Base-by-base conservation (phyloP, 116 monocot species). In the Papilionanthe hybrid region DNA sequence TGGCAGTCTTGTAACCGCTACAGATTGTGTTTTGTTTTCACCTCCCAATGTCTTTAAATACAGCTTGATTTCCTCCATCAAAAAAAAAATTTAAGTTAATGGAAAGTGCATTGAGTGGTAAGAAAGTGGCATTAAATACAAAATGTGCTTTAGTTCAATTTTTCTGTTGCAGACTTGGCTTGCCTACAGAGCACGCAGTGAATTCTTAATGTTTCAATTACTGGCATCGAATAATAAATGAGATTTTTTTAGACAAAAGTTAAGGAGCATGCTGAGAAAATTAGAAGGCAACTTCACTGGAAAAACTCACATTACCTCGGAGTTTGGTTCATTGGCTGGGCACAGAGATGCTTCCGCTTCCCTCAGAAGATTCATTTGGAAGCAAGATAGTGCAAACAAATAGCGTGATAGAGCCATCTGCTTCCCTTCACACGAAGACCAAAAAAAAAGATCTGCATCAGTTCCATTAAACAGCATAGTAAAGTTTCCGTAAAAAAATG, bases 311-410 rank as follows among this genome's bases (percentile, higher is more conserved):
- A 77, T 55, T 91, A 94, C 97, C 94, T 98, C 98, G 9, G 90
- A 41, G 81, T 87, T 98, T 45, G 90, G 87, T 48, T 94, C 93
- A 85, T 86, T 90, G 25, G 84, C 68, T 13, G 92, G 88, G 79
- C 88, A 91, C 66, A 97, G 60, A 47, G 93, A 90, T 71, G 78
- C 75, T 85, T 94, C 98, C 41, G 94, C 98, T 84, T 98, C 98
- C 60, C 83, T 87, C 42, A 98, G 83, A 45, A 98, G 95, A 85
- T 94, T 89, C 94, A 98, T 90, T 80, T 88, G 91, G 77, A 90
- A 98, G 81, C 98, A 98, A 81, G 98, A 86, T 57, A 90, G 23
- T 65, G 98, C 98, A 82, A 98, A 89, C 86, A 98, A 89, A 75
- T 98, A 98, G 75, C 98, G 88, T 18, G 98, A 98, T 81, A 93